These are phyloP conservation scores for Carex kokanica DNA, from an alignment of 176 grass and related monocot species.

Conservation along the genomic window DNA sequence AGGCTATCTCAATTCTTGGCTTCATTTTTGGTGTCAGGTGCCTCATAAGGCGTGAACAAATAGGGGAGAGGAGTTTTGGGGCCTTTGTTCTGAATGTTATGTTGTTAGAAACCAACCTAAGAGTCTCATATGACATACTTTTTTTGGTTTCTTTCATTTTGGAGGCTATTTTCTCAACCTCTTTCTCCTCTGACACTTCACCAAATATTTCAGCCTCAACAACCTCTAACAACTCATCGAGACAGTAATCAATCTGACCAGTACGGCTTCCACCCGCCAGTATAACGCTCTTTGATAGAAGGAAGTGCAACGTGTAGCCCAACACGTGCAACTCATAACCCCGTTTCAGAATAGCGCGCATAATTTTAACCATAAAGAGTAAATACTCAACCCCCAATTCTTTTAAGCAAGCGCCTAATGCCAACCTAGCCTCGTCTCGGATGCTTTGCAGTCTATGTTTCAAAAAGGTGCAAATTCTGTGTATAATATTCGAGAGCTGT, in stretches of 20 bases:
- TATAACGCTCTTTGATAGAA: slow-evolving; percentile 60
- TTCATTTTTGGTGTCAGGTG: slow-evolving; percentile 74
- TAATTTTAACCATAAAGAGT: slow-evolving; percentile 78
- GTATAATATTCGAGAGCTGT: slow-evolving; percentile 85
- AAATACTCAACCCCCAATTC: slow-evolving; percentile 90
- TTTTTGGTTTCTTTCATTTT: slow-evolving; percentile 99
- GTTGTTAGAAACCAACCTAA: slow-evolving; percentile 66
- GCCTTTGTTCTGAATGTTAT: slow-evolving; percentile 81
- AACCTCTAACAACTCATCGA: slow-evolving; percentile 70
- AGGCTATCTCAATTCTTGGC: slow-evolving; percentile 58
- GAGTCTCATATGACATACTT: slow-evolving; percentile 84
- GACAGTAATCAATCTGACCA: slow-evolving; percentile 87
- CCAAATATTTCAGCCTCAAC: slow-evolving; percentile 80
- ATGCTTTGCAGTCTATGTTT: slow-evolving; percentile 88
- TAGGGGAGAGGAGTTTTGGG: slow-evolving; percentile 59
- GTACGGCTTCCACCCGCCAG: slow-evolving; percentile 25
- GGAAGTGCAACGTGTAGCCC: slow-evolving; percentile 81
- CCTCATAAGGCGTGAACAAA: slow-evolving; percentile 57
- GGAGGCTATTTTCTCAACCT: slow-evolving; percentile 88
- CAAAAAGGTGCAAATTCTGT: slow-evolving; percentile 79
- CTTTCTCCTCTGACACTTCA: slow-evolving; percentile 89
- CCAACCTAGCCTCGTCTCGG: slow-evolving; percentile 79
- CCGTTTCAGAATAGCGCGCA: slow-evolving; percentile 82
- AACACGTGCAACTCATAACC: slow-evolving; percentile 94
- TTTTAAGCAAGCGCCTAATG: slow-evolving; percentile 78